Base-by-base conservation (phyloP, 1,139 yeast species). In the Keqinozyma sinolaborantium region DNA sequence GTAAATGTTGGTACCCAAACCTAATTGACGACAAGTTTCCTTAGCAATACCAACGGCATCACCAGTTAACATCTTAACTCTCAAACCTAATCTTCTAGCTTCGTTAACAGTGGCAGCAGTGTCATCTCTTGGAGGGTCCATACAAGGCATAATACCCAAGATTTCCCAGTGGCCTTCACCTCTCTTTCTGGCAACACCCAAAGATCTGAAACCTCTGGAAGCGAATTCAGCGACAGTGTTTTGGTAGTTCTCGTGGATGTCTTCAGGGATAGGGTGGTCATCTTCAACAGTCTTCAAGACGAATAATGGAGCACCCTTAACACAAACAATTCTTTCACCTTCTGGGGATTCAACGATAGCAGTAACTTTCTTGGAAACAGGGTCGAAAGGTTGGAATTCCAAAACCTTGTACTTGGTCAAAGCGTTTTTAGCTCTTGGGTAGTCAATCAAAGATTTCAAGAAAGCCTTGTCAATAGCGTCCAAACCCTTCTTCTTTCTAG, bases 131-230 rank as follows among this genome's bases (percentile, higher is more conserved):
- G 96, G 96, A 60, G 96, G 96, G 70, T 87, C 96, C 92, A 87
- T 86, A 79, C 95, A 86, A 66, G 96, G 95, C 95, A 87, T 86
- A 74, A 87, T 90, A 73, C 96, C 96, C 60, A 87, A 77, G 56
- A 87, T 83, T 76, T 87, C 95, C 96, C 96, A 87, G 82, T 86
- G 95, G 64, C 95, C 95, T 69, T 87, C 95, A 72, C 95, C 95
- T 83, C 95, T 83, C 94, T 87, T 87, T 79, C 95, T 87, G 54
- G 96, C 95, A 74, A 87, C 95, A 85, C 96, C 96, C 61, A 87
- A 77, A 59, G 96, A 88, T 73, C 96, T 79, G 95, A 87, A 87
- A 82, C 96, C 96, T 82, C 96, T 85, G 55, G 94, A 79, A 61
- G 96, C 96, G 64, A 87, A 86, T 75, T 87, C 96, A 61, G 95